Evolutionary conservation across 192 early-diverging fungal genomes (phyloP).

Genomic region (Podila verticillata): DNA sequence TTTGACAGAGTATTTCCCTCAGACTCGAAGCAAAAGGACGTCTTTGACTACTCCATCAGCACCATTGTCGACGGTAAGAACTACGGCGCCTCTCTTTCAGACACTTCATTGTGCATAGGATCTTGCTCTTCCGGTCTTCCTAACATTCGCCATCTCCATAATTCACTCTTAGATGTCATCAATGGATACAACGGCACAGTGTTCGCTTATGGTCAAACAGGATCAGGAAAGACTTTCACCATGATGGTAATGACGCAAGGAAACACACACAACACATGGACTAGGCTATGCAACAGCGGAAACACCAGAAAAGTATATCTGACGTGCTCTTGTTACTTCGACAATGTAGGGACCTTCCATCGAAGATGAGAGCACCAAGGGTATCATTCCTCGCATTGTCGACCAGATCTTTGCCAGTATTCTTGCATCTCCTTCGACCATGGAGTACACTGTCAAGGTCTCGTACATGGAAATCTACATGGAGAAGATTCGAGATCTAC

Average conservation of each 20-base stretch:
- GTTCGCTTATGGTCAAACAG: slow-evolving; percentile 99
- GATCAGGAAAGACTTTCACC: slow-evolving; percentile 96
- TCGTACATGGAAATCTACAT: slow-evolving; percentile 99
- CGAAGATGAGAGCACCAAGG: slow-evolving; percentile 89
- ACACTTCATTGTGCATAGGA: too few relatives aligned
- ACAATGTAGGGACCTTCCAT: slow-evolving; percentile 85
- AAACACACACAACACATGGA: not conserved
- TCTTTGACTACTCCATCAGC: slow-evolving; percentile 92
- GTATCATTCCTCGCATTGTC: slow-evolving; percentile 97
- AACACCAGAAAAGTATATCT: too few relatives aligned
- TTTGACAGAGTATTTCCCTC: slow-evolving; percentile 95
- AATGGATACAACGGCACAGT: slow-evolving; percentile 99
- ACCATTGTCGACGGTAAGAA: slow-evolving; percentile 89
- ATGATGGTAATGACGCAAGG: slow-evolving; percentile 79
- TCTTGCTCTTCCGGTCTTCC: too few relatives aligned
- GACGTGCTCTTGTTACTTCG: not conserved
- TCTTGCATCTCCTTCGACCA: slow-evolving; percentile 86
- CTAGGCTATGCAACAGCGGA: too few relatives aligned
- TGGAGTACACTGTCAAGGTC: slow-evolving; percentile 98
- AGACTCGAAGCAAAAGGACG: slow-evolving; percentile 81
- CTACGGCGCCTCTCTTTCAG: too few relatives aligned
- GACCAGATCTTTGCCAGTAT: slow-evolving; percentile 96
- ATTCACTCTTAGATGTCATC: slow-evolving; percentile 77
- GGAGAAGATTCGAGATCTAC: slow-evolving; percentile 97
- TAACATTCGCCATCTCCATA: not conserved